Conservation (phyloP, 1,284 basidiomycete species). For the Cutaneotrichosporon dermatis region DNA sequence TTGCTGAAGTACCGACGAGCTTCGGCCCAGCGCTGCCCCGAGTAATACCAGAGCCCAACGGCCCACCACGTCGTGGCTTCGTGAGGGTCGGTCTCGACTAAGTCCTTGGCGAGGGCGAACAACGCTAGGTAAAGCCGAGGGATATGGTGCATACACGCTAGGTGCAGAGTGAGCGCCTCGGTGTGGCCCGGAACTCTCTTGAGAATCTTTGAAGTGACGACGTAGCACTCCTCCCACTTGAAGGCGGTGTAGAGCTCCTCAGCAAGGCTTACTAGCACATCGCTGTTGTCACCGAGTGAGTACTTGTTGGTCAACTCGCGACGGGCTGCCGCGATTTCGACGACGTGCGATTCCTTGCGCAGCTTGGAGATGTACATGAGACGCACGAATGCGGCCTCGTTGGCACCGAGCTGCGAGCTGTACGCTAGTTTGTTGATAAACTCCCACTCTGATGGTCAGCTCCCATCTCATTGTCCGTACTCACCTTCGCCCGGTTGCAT, state of each 20-base stretch:
- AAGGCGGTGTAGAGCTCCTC: conserved; percentile 83
- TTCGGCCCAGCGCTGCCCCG: conserved; percentile 76
- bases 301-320: conserved; percentile 70
- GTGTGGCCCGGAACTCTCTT: conserved; percentile 74
- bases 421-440: conserved; percentile 84
- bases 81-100: conserved; percentile 90
- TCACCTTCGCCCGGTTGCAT: conserved; percentile 85
- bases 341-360: conserved; percentile 79
- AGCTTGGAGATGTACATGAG: conserved; percentile 87
- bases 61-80: conserved; percentile 95
- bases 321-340: conserved; percentile 72
- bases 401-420: conserved; percentile 65
- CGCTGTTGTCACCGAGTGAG: conserved; percentile 78
- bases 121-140: conserved; percentile 83
- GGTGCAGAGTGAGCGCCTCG: conserved; percentile 82
- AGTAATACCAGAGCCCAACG: conserved; percentile 94
- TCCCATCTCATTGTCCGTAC: conserved; percentile 14
- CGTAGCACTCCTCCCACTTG: conserved; percentile 92
- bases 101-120: conserved; percentile 91
- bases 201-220: conserved; percentile 82
- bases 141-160: conserved; percentile 96
- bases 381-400: conserved; percentile 83
- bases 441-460: conserved; percentile 71
- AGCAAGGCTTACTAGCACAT: conserved; percentile 86
- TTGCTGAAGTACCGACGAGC: conserved; percentile 93